Evolutionary conservation across 108 stramenopile species (phyloP).

Genomic region (Epipyxis sp.): DNA sequence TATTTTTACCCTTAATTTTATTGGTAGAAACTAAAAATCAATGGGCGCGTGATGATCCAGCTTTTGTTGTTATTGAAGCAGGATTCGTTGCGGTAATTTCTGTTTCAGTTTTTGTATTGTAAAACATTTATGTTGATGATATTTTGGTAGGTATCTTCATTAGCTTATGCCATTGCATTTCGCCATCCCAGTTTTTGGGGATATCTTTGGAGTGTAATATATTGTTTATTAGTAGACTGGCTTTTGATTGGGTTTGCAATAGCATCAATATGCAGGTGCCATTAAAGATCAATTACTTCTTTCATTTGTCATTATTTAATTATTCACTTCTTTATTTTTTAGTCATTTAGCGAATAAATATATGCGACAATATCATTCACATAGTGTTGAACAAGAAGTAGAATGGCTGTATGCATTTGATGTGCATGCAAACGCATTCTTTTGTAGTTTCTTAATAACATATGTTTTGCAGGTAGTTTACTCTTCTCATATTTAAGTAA

Average conservation of each 20-base stretch:
- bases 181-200: conserved; percentile 52
- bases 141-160: conserved; percentile 39
- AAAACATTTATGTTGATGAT: not conserved
- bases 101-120: not conserved
- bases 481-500: too few species aligned
- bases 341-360: conserved; percentile 49
- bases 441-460: conserved; percentile 79
- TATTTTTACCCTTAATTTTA: not conserved
- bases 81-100: conserved; percentile 70
- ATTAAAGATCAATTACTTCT: not conserved
- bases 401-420: conserved; percentile 98
- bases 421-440: conserved; percentile 95
- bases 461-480: conserved; percentile 71
- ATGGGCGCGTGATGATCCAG: conserved; percentile 97
- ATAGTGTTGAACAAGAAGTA: conserved; percentile 83
- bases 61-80: conserved; percentile 81
- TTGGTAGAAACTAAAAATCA: conserved; percentile 82
- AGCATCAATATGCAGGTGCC: conserved; percentile 46
- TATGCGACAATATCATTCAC: conserved; percentile 47
- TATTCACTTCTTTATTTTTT: not conserved
- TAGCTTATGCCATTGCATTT: conserved; percentile 65
- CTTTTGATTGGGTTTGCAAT: conserved; percentile 54
- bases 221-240: conserved; percentile 49
- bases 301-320: not conserved
- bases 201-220: conserved; percentile 48